Evolutionary conservation across 2,329 filamentous ascomycete genomes (phyloP).

Genomic region (Colletotrichum lini): DNA sequence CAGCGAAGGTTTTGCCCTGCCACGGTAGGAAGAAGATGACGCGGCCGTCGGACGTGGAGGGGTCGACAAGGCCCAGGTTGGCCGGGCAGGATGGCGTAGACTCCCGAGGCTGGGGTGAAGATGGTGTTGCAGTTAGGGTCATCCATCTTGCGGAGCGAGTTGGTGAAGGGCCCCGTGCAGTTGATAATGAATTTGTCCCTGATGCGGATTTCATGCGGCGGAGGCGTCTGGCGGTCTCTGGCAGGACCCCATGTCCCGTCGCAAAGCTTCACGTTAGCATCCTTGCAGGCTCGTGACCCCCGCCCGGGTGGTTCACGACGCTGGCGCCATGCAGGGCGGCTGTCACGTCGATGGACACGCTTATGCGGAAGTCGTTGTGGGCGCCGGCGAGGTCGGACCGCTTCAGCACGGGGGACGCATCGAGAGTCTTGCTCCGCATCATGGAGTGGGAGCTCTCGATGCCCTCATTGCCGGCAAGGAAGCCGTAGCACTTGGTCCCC

Average conservation of each 20-base stretch:
- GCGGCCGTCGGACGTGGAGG: constrained; percentile 87
- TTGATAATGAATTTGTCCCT: constrained; percentile 88
- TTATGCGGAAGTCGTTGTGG: constrained; percentile 95
- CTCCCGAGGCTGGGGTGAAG: constrained; percentile 78
- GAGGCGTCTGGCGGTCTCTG: constrained; percentile 72
- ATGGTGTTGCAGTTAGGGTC: constrained; percentile 81
- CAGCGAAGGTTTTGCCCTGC: constrained; percentile 93
- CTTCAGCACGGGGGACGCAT: constrained; percentile 91
- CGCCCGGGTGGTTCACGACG: constrained; percentile 86
- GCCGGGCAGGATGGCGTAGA: constrained; percentile 76
- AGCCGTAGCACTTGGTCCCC: constrained; percentile 86
- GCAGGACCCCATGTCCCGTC: constrained; percentile 71
- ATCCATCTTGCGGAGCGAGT: constrained; percentile 89
- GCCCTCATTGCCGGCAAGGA: constrained; percentile 87
- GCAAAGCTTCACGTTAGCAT: constrained; percentile 78
- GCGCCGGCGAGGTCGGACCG: constrained; percentile 84
- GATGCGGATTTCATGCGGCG: constrained; percentile 76
- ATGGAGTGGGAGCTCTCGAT: constrained; percentile 93
- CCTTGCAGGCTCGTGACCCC: constrained; percentile 85
- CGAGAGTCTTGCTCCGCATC: constrained; percentile 87
- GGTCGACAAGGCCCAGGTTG: constrained; percentile 91
- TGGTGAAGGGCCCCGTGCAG: constrained; percentile 89
- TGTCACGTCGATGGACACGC: constrained; percentile 89
- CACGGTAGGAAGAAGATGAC: constrained; percentile 95
- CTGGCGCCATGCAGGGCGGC: constrained; percentile 89